Percentiles rank a stretch among this genome's conserved stretches.
Conservation (phyloP, 2,329 filamentous ascomycete species). For the Curvularia spicifera region DNA sequence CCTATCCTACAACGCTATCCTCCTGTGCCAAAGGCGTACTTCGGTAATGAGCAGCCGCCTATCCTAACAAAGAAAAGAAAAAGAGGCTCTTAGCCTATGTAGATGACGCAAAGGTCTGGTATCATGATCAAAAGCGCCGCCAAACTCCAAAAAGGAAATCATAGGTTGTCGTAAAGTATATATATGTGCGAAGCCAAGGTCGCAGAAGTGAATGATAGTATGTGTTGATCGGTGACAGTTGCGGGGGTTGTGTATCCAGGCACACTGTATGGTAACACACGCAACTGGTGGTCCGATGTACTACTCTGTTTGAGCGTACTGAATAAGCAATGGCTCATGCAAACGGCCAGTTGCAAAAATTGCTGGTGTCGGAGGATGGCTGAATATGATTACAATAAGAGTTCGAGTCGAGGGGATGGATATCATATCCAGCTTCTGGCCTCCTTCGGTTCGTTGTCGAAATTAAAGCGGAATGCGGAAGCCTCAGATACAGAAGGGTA, state of each 20-base stretch:
- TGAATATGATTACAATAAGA: constrained; percentile 1
- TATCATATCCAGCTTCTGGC: constrained; percentile 30
- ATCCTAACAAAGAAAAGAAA: constrained; percentile 19
- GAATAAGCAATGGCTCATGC: constrained; percentile 1
- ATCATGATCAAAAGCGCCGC: constrained; percentile 42
- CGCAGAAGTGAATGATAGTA: constrained; percentile 18
- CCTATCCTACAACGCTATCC: constrained; percentile 6
- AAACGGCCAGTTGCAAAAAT: neutral
- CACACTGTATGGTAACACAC: constrained; percentile 19
- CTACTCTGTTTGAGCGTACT: constrained; percentile 8
- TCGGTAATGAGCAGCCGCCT: constrained; percentile 5
- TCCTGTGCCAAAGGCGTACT: constrained; percentile 2
- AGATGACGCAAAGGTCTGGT: constrained; percentile 48
- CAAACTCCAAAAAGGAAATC: constrained; percentile 39
- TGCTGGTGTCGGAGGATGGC: neutral
- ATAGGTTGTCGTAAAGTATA: constrained; percentile 38
- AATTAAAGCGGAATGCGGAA: constrained; percentile 47
- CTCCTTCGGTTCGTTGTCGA: constrained; percentile 33
- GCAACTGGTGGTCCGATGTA: constrained; percentile 16
- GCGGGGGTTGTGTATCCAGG: constrained; percentile 18
- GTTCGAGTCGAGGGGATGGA: neutral
- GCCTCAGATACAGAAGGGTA: constrained; percentile 49
- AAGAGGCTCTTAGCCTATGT: constrained; percentile 36
- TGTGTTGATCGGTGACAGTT: constrained; percentile 19
- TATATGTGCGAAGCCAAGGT: constrained; percentile 31